A percentile compares a stretch with the other conserved stretches of the same genome.
Conservation (phyloP, 768 basidiomycete species). For the Chalciporus piperatus region DNA sequence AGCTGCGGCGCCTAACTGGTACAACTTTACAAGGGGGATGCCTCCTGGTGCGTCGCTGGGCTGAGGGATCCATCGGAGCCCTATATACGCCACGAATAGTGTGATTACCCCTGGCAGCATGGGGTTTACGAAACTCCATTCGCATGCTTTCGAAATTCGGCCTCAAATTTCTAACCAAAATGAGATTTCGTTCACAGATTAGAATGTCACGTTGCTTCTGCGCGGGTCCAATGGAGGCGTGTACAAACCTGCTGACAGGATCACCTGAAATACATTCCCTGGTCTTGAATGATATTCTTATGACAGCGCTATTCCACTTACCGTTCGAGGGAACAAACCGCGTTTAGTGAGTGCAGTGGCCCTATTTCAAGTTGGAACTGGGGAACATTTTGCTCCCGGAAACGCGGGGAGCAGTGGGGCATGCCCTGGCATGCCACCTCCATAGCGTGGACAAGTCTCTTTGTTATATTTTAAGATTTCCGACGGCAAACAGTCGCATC, state of each 20-base stretch:
- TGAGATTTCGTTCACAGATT: constrained; percentile 7
- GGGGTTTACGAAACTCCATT: constrained; percentile 11
- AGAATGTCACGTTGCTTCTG: not conserved
- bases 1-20: constrained; percentile 2
- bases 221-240: not conserved
- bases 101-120: not conserved
- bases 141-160: not conserved
- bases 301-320: not conserved
- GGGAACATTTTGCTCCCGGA: too few relatives aligned
- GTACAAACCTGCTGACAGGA: not conserved
- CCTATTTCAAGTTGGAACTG: too few relatives aligned
- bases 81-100: constrained; percentile 20
- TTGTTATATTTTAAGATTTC: too few relatives aligned
- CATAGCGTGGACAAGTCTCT: too few relatives aligned
- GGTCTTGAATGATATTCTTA: too few relatives aligned
- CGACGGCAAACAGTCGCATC: too few relatives aligned
- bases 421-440: too few relatives aligned
- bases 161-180: not conserved
- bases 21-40: constrained; percentile 1
- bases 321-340: not conserved
- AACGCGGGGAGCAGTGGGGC: not conserved
- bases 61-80: not conserved
- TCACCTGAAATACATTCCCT: not conserved
- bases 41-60: not conserved
- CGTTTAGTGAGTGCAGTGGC: too few relatives aligned